These are phyloP conservation scores for Bipolaris sorokiniana DNA, from an alignment of 2,329 filamentous ascomycete genomes.

Conservation along the genomic window DNA sequence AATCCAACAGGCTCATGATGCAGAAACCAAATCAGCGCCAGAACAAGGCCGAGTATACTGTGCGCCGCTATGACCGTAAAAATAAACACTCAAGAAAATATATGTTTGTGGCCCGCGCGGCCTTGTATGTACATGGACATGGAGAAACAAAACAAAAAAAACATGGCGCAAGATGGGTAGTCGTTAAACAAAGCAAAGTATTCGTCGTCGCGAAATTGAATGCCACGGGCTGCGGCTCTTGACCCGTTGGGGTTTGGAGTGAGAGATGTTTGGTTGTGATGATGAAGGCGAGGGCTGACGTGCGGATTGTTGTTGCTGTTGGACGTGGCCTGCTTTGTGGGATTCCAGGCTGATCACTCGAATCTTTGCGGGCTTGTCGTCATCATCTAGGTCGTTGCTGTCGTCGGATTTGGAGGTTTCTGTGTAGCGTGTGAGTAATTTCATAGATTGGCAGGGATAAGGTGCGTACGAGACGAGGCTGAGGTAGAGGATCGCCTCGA, in stretches of 20 bases:
- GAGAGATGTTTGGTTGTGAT: neutral
- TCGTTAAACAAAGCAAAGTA: conserved; percentile 16
- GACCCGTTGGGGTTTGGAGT: conserved; percentile 6
- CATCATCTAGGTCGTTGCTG: conserved; percentile 1
- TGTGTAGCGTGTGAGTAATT: conserved; percentile 5
- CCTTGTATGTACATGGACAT: neutral
- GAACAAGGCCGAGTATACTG: neutral
- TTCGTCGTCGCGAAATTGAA: conserved; percentile 10
- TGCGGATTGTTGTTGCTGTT: conserved; percentile 4
- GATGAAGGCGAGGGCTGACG: neutral
- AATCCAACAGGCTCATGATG: conserved; percentile 7
- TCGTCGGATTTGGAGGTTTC: conserved; percentile 10
- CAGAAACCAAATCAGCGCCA: conserved; percentile 3
- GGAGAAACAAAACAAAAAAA: neutral
- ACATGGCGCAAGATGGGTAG: neutral
- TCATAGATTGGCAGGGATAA: no score
- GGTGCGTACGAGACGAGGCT: conserved; percentile 15
- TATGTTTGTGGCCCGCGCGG: neutral
- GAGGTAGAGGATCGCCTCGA: conserved; percentile 16
- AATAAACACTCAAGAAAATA: neutral
- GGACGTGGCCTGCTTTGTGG: neutral
- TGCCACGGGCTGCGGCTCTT: conserved; percentile 14
- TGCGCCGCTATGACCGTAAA: neutral
- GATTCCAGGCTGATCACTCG: conserved; percentile 2
- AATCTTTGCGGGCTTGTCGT: conserved; percentile 7